A percentile compares a stretch with the other conserved stretches of the same genome.
Conservation (phyloP, 2,329 filamentous ascomycete genomes). For the Diplodia seriata region DNA sequence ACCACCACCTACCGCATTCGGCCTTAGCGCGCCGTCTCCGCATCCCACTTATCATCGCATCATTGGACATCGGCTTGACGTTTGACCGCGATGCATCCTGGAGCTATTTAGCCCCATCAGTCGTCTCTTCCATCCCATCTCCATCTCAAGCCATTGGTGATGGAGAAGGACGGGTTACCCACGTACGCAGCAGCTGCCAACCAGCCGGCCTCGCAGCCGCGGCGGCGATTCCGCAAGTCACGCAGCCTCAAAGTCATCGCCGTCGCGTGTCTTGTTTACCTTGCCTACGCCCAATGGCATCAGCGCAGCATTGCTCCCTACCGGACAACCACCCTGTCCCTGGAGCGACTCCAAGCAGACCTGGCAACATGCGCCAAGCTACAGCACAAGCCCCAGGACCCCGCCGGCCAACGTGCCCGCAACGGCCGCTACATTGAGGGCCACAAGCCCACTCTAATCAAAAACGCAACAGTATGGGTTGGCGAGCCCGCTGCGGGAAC, state of each 20-base stretch:
- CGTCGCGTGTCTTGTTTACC: slow-evolving; percentile 36
- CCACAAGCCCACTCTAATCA: slow-evolving; percentile 66
- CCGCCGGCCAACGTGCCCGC: slow-evolving; percentile 61
- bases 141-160: slow-evolving; percentile 32
- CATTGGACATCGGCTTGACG: slow-evolving; percentile 9
- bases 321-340: slow-evolving; percentile 52
- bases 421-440: slow-evolving; percentile 68
- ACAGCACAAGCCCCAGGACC: slow-evolving; percentile 62
- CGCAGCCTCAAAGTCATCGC: slow-evolving; percentile 35
- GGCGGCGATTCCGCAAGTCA: slow-evolving; percentile 36
- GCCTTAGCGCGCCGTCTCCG: not conserved
- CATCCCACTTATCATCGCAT: slow-evolving; percentile 20
- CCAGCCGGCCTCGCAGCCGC: slow-evolving; percentile 35
- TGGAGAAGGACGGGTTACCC: slow-evolving; percentile 39
- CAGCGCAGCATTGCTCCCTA: slow-evolving; percentile 37
- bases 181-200: slow-evolving; percentile 39
- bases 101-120: slow-evolving; percentile 21
- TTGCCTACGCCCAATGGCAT: slow-evolving; percentile 35
- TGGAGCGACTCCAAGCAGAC: slow-evolving; percentile 61
- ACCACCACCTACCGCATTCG: not conserved
- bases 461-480: slow-evolving; percentile 71
- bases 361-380: slow-evolving; percentile 64
- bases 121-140: slow-evolving; percentile 22
- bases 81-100: slow-evolving; percentile 30
- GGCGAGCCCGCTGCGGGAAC: slow-evolving; percentile 65